Conservation (phyloP, 2,329 filamentous ascomycete genomes). For the Nemania sp. region DNA sequence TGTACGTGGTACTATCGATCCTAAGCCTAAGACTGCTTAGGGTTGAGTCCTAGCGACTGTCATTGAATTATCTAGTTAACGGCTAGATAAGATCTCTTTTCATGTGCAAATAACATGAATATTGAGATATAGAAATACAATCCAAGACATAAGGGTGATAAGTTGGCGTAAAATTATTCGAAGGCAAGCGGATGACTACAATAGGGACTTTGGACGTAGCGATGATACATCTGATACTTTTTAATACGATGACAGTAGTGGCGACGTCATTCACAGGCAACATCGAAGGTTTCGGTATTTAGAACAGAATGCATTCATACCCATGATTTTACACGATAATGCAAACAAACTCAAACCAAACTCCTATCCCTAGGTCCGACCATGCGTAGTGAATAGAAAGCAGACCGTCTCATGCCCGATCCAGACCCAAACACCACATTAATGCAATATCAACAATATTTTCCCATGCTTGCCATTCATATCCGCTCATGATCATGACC, state of each 20-base stretch:
- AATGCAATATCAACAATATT: conserved; percentile 35
- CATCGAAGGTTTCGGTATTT: neutral
- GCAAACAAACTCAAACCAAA: conserved; percentile 36
- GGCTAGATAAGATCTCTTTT: neutral
- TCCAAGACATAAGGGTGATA: neutral
- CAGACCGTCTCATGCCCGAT: conserved; percentile 9
- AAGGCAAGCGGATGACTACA: neutral
- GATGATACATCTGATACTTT: neutral
- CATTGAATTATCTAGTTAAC: no score
- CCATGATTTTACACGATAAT: conserved; percentile 42
- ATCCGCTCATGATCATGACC: conserved; percentile 25
- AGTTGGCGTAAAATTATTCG: neutral
- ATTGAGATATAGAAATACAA: neutral
- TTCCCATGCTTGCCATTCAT: conserved; percentile 18
- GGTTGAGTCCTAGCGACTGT: neutral
- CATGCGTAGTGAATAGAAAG: conserved; percentile 11
- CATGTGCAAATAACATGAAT: no score
- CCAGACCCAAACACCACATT: conserved; percentile 37
- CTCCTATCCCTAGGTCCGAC: conserved; percentile 38
- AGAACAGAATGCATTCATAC: conserved; percentile 35
- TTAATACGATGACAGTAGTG: neutral
- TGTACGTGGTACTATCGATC: conserved; percentile 33
- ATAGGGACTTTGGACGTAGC: neutral
- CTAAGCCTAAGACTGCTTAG: conserved; percentile 41
- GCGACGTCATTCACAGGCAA: neutral